Conservation (phyloP, 805 yeast species). For the Starmerella vaccinii region DNA sequence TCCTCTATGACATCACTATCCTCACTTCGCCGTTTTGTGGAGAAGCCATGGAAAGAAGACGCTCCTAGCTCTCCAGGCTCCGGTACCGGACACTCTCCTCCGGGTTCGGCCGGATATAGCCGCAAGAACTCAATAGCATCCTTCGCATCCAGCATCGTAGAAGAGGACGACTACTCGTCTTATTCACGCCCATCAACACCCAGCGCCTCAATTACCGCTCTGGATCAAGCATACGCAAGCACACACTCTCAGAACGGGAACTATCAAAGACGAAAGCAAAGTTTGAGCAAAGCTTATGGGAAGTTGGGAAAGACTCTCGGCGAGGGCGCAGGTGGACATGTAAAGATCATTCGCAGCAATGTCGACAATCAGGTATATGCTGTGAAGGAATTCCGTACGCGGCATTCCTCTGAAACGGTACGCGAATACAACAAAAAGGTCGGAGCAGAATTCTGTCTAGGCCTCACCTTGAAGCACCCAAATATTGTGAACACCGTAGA, state of each 20-base stretch:
- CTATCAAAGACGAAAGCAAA: constrained; percentile 5
- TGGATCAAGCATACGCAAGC: constrained; percentile 15
- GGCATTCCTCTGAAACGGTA: constrained; percentile 59
- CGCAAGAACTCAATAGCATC: constrained; percentile 27
- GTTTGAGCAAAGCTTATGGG: constrained; percentile 48
- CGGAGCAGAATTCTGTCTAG: constrained; percentile 90
- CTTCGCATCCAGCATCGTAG: constrained; percentile 27
- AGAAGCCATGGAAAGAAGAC: constrained; percentile 33
- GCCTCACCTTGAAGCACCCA: constrained; percentile 79
- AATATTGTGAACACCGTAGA: constrained; percentile 87
- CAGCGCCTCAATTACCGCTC: constrained; percentile 8
- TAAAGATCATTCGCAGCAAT: constrained; percentile 57
- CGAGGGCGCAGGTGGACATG: constrained; percentile 93
- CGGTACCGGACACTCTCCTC: constrained; percentile 14
- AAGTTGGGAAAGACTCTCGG: constrained; percentile 81
- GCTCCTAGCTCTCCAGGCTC: constrained; percentile 15
- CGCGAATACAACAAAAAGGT: constrained; percentile 86
- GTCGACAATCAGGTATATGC: constrained; percentile 70
- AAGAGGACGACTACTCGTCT: constrained; percentile 23
- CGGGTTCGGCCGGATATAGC: constrained; percentile 18
- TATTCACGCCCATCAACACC: constrained; percentile 8
- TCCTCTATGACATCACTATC: constrained; percentile 33
- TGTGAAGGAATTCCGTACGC: constrained; percentile 80
- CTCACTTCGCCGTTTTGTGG: constrained; percentile 40
- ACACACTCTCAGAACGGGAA: constrained; percentile 4